Evolutionary conservation across 2,329 filamentous ascomycete genomes (phyloP).

Genomic region (Pseudocercospora ulei): DNA sequence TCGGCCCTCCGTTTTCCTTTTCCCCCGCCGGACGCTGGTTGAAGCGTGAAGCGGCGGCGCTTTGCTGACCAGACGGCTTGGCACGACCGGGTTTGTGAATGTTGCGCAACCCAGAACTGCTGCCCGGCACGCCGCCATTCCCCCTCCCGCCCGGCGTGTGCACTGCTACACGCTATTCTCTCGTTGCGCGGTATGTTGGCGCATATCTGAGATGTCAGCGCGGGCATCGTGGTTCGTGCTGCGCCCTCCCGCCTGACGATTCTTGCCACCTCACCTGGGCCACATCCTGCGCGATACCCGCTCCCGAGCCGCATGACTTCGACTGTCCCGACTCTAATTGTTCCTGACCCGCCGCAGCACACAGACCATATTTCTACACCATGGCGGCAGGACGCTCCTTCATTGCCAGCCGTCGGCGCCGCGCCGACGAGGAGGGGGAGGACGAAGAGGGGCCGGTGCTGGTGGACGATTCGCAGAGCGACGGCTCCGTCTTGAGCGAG

Average conservation of each 20-base stretch:
- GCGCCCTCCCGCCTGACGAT: conserved; percentile 10
- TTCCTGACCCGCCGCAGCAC: conserved; percentile 7
- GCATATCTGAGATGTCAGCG: conserved; percentile 9
- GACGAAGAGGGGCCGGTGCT: conserved; percentile 50
- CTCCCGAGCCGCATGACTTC: conserved; percentile 4
- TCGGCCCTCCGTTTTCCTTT: too few relatives aligned
- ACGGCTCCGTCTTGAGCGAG: conserved; percentile 50
- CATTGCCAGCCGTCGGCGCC: conserved; percentile 58
- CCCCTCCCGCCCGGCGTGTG: too few relatives aligned
- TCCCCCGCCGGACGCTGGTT: too few relatives aligned
- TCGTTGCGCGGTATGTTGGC: not conserved
- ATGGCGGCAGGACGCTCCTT: conserved; percentile 49
- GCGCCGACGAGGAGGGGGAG: conserved; percentile 61
- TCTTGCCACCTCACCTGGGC: conserved; percentile 3
- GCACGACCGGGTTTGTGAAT: too few relatives aligned
- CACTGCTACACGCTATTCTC: too few relatives aligned
- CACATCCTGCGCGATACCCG: conserved; percentile 8
- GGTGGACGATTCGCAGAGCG: conserved; percentile 55
- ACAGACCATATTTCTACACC: conserved; percentile 19
- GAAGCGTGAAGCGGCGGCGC: too few relatives aligned
- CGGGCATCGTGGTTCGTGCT: conserved; percentile 3
- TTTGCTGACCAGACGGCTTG: too few relatives aligned
- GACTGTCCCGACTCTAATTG: conserved; percentile 5
- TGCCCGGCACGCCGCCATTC: too few relatives aligned
- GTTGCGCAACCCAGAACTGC: too few relatives aligned